These are phyloP conservation scores for Tylopilus vinaceipallidus DNA, from an alignment of 768 basidiomycete genomes.

Conservation along the genomic window DNA sequence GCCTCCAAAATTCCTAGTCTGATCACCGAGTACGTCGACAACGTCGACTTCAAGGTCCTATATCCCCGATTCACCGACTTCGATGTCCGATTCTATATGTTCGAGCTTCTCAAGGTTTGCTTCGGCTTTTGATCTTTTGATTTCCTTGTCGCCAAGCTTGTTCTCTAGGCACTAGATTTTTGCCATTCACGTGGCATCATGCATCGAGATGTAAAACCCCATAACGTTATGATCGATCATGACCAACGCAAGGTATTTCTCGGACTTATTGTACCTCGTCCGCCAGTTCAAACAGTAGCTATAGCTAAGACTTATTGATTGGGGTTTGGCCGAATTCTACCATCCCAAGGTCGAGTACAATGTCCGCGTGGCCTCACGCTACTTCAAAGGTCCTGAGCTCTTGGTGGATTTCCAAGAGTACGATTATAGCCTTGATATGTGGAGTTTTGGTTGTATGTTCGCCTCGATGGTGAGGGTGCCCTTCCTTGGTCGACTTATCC, in stretches of 20 bases:
- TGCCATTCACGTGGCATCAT: constrained; percentile 99
- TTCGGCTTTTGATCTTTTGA: constrained; percentile 2
- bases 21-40: constrained; percentile 97
- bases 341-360: constrained; percentile 98
- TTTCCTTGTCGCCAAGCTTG: background rate
- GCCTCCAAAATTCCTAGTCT: constrained; percentile 96
- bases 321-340: constrained; percentile 99
- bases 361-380: constrained; percentile 93
- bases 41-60: constrained; percentile 94
- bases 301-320: constrained; percentile 94
- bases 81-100: constrained; percentile 96
- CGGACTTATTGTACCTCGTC: constrained; percentile 5
- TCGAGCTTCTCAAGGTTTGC: constrained; percentile 86
- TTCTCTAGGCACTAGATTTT: constrained; percentile 81
- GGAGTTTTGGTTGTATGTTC: constrained; percentile 99
- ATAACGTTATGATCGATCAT: constrained; percentile 99
- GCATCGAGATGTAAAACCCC: constrained; percentile 98
- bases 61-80: constrained; percentile 95
- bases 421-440: constrained; percentile 97
- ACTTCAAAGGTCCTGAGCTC: constrained; percentile 97
- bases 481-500: background rate
- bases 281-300: constrained; percentile 10
- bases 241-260: constrained; percentile 82
- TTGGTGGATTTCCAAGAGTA: constrained; percentile 98
- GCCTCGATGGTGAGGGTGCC: constrained; percentile 82